Evolutionary conservation across 768 basidiomycete genomes (phyloP).

Genomic region (Suillus tomentosus): DNA sequence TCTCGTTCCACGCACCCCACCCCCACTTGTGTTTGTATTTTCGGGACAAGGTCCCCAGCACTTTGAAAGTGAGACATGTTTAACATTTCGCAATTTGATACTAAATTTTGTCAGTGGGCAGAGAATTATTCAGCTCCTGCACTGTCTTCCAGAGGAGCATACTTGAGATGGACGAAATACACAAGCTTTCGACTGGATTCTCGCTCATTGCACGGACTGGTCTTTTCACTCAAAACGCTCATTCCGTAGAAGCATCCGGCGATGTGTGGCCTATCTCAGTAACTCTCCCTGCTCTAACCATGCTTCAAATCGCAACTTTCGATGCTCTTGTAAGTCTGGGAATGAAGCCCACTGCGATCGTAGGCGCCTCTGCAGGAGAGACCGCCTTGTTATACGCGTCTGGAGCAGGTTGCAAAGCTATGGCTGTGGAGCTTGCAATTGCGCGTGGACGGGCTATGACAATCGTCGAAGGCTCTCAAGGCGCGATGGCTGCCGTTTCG

Average conservation of each 20-base stretch:
- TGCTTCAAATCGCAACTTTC: conserved; percentile 48
- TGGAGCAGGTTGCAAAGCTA: conserved; percentile 40
- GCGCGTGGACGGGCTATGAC: conserved; percentile 42
- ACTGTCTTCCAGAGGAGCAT: conserved; percentile 41
- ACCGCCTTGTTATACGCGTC: conserved; percentile 46
- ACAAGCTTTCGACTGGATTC: conserved; percentile 30
- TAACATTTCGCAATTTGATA: background rate
- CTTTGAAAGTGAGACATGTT: conserved; percentile 33
- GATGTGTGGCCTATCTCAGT: conserved; percentile 36
- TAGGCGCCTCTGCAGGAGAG: conserved; percentile 54
- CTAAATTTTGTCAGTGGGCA: conserved; percentile 34
- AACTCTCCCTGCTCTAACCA: conserved; percentile 43
- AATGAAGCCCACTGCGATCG: conserved; percentile 38
- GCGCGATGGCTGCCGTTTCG: conserved; percentile 46
- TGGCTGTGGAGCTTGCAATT: conserved; percentile 47
- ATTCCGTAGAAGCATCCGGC: conserved; percentile 10
- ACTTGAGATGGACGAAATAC: conserved; percentile 38
- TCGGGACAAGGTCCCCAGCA: conserved; percentile 45
- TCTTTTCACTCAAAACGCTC: conserved; percentile 33
- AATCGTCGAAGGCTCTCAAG: conserved; percentile 34
- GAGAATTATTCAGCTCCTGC: conserved; percentile 36
- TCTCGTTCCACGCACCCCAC: conserved; percentile 26
- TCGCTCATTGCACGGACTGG: conserved; percentile 41
- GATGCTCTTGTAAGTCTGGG: conserved; percentile 41
- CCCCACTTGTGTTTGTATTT: conserved; percentile 41